Conservation (phyloP, 495 filamentous ascomycete species). For the Penicillium simplicissimum region DNA sequence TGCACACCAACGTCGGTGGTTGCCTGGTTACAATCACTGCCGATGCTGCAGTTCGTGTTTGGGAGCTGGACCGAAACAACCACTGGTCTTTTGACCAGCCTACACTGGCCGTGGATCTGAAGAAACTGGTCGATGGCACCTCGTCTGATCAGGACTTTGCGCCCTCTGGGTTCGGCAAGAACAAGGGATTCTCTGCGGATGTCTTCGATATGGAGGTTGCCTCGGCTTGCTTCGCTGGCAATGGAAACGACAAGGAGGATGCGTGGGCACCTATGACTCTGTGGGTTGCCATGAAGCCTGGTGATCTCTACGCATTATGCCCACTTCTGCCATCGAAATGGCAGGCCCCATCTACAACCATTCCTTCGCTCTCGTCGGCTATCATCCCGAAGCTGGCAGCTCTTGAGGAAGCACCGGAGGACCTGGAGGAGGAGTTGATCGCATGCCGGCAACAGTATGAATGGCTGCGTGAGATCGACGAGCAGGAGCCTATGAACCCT, state of each 20-base stretch:
- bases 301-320: conserved; percentile 88
- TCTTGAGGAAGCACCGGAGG: conserved; percentile 57
- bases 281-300: conserved; percentile 86
- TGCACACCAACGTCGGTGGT: conserved; percentile 55
- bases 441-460: conserved; percentile 66
- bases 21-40: conserved; percentile 81
- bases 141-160: conserved; percentile 74
- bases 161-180: conserved; percentile 66
- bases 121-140: conserved; percentile 76
- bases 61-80: conserved; percentile 79
- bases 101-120: conserved; percentile 77
- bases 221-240: conserved; percentile 77
- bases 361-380: conserved; percentile 74
- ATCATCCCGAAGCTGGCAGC: conserved; percentile 66
- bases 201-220: conserved; percentile 84
- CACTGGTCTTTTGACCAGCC: conserved; percentile 82
- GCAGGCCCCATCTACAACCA: conserved; percentile 70
- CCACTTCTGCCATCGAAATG: conserved; percentile 81
- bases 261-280: conserved; percentile 90
- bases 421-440: conserved; percentile 50
- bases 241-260: conserved; percentile 61
- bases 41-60: conserved; percentile 81
- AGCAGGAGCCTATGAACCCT: conserved; percentile 60
- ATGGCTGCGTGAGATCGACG: conserved; percentile 82
- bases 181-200: conserved; percentile 82